A percentile compares a stretch with the other conserved stretches of the same genome.
phyloP scores from a whole-genome alignment of 805 yeast genomes.

The Candida hispaniensis region DNA sequence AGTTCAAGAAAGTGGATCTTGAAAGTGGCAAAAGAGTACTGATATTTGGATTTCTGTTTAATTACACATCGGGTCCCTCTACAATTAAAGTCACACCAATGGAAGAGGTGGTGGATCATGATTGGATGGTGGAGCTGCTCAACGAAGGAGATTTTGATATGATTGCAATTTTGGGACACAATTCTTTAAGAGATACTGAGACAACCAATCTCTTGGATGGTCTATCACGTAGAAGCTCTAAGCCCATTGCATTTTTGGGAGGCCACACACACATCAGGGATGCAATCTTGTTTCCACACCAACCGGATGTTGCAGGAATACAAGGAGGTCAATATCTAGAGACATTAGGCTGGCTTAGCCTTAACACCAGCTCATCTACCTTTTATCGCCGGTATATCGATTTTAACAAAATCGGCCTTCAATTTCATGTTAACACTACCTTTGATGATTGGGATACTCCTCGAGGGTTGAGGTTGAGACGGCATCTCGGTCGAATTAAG shows the following conservation, averaged over 20 bases:
- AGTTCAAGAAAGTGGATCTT: slow-evolving; percentile 27
- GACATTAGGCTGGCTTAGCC: slow-evolving; percentile 79
- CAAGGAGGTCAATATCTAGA: slow-evolving; percentile 92
- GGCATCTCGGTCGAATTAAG: slow-evolving; percentile 11
- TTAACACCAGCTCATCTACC: slow-evolving; percentile 30
- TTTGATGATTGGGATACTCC: slow-evolving; percentile 17
- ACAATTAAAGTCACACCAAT: slow-evolving; percentile 57
- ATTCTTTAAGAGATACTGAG: slow-evolving; percentile 45
- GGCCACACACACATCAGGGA: slow-evolving; percentile 93
- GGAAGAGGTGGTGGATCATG: slow-evolving; percentile 39
- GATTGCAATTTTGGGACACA: slow-evolving; percentile 65
- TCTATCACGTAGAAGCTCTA: slow-evolving; percentile 48
- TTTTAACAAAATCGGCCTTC: slow-evolving; percentile 62
- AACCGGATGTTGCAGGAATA: slow-evolving; percentile 48
- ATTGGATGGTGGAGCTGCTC: slow-evolving; percentile 53
- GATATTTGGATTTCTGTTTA: slow-evolving; percentile 69
- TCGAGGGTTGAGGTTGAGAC: slow-evolving; percentile 1
- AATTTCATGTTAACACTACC: slow-evolving; percentile 42
- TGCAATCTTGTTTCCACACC: slow-evolving; percentile 54
- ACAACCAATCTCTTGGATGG: slow-evolving; percentile 46
- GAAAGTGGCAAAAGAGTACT: slow-evolving; percentile 36
- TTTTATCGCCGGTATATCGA: slow-evolving; percentile 63
- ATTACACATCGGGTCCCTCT: slow-evolving; percentile 52
- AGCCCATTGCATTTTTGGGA: slow-evolving; percentile 75
- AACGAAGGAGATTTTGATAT: slow-evolving; percentile 43